A percentile compares a stretch with the other conserved stretches of the same genome.
These are phyloP conservation scores for Sanguinoderma infundibulare DNA, from an alignment of 1,284 basidiomycete genomes.

Conservation along the genomic window DNA sequence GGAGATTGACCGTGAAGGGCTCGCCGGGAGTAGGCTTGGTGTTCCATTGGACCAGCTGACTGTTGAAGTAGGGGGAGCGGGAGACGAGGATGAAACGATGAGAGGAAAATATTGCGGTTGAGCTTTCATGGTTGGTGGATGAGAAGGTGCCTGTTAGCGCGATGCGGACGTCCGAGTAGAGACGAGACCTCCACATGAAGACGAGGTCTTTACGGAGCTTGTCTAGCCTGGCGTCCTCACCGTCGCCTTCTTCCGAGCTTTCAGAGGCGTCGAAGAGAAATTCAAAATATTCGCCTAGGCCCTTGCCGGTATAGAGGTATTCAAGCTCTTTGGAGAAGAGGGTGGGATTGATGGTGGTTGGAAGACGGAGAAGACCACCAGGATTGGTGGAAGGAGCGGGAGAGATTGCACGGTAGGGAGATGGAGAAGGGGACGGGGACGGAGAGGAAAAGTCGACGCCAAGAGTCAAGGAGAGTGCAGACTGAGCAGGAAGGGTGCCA, in stretches of 20 bases:
- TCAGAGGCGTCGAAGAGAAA: slow-evolving; percentile 83
- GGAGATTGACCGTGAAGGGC: slow-evolving; percentile 68
- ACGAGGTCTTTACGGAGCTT: slow-evolving; percentile 91
- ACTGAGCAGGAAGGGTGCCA: slow-evolving; percentile 56
- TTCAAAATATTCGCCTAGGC: slow-evolving; percentile 83
- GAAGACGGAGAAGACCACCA: slow-evolving; percentile 55
- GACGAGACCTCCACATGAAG: slow-evolving; percentile 93
- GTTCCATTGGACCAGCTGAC: slow-evolving; percentile 68
- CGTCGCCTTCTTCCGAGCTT: slow-evolving; percentile 53
- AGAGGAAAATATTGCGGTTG: slow-evolving; percentile 85
- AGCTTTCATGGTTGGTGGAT: slow-evolving; percentile 63
- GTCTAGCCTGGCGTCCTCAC: slow-evolving; percentile 78
- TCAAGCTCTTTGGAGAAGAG: slow-evolving; percentile 89
- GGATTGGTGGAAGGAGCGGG: slow-evolving; percentile 48
- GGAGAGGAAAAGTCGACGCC: slow-evolving; percentile 47
- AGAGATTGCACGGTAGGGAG: slow-evolving; percentile 43
- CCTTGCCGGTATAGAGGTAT: slow-evolving; percentile 88
- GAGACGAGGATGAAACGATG: slow-evolving; percentile 94
- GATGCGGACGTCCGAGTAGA: slow-evolving; percentile 90
- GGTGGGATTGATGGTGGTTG: slow-evolving; percentile 71
- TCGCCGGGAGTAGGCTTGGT: slow-evolving; percentile 45
- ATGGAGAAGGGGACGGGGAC: slow-evolving; percentile 63
- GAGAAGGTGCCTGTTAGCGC: slow-evolving; percentile 71
- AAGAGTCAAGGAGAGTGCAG: slow-evolving; percentile 62
- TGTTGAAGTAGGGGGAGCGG: slow-evolving; percentile 87